Evolutionary conservation across 352 stramenopile genomes (phyloP), one percentile per base, ranked within the genome.

Genomic region (Detonula confervacea): DNA sequence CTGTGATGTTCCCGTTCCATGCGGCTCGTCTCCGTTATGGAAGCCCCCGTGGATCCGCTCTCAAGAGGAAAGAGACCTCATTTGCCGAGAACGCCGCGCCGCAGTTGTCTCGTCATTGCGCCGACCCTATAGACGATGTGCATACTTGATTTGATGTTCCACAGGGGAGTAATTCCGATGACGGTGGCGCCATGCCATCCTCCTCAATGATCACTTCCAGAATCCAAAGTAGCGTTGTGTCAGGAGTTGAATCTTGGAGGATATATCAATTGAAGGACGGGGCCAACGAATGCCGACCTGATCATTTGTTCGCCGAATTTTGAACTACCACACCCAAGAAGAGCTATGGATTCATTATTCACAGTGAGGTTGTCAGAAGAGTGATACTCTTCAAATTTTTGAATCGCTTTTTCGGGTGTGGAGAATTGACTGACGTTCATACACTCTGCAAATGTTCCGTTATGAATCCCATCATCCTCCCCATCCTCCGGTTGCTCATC

Each of bases 291-390:
- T 18, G 66, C 77, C 0, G 66, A 20, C 11, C 47, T 56, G 8
- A 82, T 24, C 16, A 81, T 18, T 55, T 93, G 78, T 67, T 90
- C 80, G 1, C 88, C 88, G 14, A 92, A 20, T 69, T 81, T 81
- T 14, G 82, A 91, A 49, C 88, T 92, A 0, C 88, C 88, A 57
- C 86, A 93, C 27, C 88, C 88, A 9, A 93, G 55, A 27, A 93
- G 81, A 14, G 92, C 27, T 59, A 93, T 83, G 1, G 86, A 63
- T 66, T 89, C 77, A 49, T 87, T 74, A 12, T 57, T 52, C 2
- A 68, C 16, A 7, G 55, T 54, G n/a, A n/a, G n/a, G 60, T 88
- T 49, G 24, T 37, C 30, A 37, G 30, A 37, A 37, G 75, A 65
- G 51, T n/a, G 60, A 47, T 57, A 69, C 27, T 69, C 54, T 64